Conservation (phyloP, 1,284 basidiomycete genomes). For the Apiotrichum akiyoshidainum region DNA sequence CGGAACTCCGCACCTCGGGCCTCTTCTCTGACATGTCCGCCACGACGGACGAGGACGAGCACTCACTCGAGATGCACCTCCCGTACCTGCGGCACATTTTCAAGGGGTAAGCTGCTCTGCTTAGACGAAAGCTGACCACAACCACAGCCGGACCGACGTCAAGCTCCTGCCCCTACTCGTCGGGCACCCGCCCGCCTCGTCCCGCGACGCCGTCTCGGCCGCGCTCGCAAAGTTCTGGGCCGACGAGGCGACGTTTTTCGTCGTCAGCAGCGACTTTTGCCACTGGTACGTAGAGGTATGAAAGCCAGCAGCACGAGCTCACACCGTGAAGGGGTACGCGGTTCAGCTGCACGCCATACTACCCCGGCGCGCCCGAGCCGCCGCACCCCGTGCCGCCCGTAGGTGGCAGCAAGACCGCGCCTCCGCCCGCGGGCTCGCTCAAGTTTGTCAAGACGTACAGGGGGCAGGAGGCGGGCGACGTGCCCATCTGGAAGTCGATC, state of each 20-base stretch:
- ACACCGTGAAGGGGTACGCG: slow-evolving; percentile 67
- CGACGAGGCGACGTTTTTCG: slow-evolving; percentile 74
- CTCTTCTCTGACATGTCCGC: slow-evolving; percentile 69
- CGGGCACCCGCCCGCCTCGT: slow-evolving; percentile 66
- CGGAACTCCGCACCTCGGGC: slow-evolving; percentile 64
- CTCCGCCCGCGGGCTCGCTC: slow-evolving; percentile 58
- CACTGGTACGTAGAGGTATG: slow-evolving; percentile 68
- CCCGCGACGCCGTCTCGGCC: slow-evolving; percentile 64
- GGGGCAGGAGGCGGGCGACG: slow-evolving; percentile 54
- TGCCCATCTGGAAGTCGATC: slow-evolving; percentile 64
- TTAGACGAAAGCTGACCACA: slow-evolving; percentile 39
- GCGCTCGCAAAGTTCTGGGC: slow-evolving; percentile 76
- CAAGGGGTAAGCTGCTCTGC: slow-evolving; percentile 58
- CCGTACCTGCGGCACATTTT: slow-evolving; percentile 89
- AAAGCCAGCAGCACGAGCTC: neutral
- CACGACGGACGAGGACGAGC: slow-evolving; percentile 83
- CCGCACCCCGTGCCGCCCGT: slow-evolving; percentile 54
- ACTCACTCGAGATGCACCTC: slow-evolving; percentile 96
- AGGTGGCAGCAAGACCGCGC: slow-evolving; percentile 5
- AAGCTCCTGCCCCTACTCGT: slow-evolving; percentile 86
- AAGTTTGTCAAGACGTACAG: neutral
- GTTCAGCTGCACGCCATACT: slow-evolving; percentile 89
- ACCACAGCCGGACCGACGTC: slow-evolving; percentile 58
- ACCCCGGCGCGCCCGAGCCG: slow-evolving; percentile 60
- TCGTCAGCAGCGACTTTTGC: slow-evolving; percentile 95